Evolutionary conservation across 129 eudicot species (phyloP).

Genomic region (Flaveria robusta): DNA sequence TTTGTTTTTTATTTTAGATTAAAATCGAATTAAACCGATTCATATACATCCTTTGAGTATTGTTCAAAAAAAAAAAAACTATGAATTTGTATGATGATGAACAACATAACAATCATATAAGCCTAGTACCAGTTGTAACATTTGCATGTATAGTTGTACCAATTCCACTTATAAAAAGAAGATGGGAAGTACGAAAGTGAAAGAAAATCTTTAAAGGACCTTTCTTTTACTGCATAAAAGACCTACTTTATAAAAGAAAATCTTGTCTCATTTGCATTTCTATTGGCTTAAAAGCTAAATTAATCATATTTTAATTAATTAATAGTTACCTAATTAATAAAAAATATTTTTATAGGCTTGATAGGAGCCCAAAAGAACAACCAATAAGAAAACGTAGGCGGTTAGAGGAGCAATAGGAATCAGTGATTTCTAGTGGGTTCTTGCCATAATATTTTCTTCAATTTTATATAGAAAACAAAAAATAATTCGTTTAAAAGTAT

Average conservation of each 20-base stretch:
- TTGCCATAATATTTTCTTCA: conserved; percentile 47
- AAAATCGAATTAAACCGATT: no score
- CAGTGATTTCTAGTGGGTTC: conserved; percentile 74
- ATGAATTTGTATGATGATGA: background rate
- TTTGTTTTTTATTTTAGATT: no score
- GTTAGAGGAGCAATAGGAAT: conserved; percentile 89
- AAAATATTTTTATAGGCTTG: background rate
- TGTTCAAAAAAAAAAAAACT: background rate
- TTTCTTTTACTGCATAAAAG: conserved; percentile 4
- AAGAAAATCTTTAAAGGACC: conserved; percentile 16
- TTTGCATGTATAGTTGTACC: conserved; percentile 10
- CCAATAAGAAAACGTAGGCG: conserved; percentile 86
- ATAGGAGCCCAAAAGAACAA: conserved; percentile 38
- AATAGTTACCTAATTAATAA: background rate
- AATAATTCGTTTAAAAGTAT: conserved; percentile 1
- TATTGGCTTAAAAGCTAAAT: conserved; percentile 30
- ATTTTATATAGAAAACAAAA: conserved; percentile 19
- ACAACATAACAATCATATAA: background rate
- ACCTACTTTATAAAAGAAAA: conserved; percentile 25
- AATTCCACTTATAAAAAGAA: background rate
- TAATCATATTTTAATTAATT: background rate
- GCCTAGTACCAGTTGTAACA: background rate
- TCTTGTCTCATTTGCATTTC: conserved; percentile 40
- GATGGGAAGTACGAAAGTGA: conserved; percentile 26
- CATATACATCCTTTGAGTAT: no score